Base-by-base conservation (phyloP, 1,139 yeast species). In the Yamadazyma oceani region DNA sequence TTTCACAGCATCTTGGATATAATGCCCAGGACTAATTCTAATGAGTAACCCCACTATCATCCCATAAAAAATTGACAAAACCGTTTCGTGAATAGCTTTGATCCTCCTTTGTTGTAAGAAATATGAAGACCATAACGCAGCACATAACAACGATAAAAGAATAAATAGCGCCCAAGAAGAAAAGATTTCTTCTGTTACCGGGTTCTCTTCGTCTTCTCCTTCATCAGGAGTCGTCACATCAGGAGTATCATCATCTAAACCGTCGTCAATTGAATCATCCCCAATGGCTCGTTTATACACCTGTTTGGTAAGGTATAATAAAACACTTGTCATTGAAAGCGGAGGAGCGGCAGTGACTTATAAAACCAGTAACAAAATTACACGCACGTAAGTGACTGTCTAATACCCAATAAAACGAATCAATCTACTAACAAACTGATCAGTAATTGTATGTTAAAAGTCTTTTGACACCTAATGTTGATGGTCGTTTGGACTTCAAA, bases 81-180 rank as follows among this genome's bases (percentile, higher is more conserved):
- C 98, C 0, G 98, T 92, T 65, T 94, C 99, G 61, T 94, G 99
- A 13, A 94, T 80, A 2, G 96, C 96, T 57, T 88, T 90, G 49
- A 94, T 90, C 49, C 94, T 75, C 50, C 90, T 78, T 54, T 88
- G 96, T 55, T 92, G 96, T 38, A 94, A 69, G 59, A 86, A 92
- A 63, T 92, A 94, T 23, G 95, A 85, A 2, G 96, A 86, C 97
- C 97, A 92, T 37, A 94, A 66, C 0, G 98, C 96, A 8, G 89
- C 77, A 46, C 94, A 85, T 37, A 94, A 69, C 36, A 94, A 71
- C 41, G 86, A 77, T 37, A 94, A 64, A 46, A 92, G 73, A 42
- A 94, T 94, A 61, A 89, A 90, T 28, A 94, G 66, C 0, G 98
- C 97, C 99, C 98, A 94, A 0, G 96, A 87, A 8, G 95, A 85